Conservation (phyloP, 2,329 filamentous ascomycete genomes). For the Pseudodiploospora longispora region DNA sequence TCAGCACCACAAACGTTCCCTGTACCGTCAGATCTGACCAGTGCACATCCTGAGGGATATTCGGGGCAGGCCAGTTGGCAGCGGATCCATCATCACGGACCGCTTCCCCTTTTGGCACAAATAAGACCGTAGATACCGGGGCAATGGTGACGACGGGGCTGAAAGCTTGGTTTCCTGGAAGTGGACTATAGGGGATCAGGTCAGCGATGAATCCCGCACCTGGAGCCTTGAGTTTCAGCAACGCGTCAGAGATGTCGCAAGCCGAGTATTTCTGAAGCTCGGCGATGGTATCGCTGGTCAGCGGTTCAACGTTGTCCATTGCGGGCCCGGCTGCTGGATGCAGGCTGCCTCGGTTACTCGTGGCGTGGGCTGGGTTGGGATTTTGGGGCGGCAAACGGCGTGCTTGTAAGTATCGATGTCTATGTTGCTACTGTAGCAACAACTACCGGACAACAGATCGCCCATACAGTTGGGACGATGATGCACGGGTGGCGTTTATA, state of each 20-base stretch:
- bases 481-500: constrained; percentile 1
- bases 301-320: constrained; percentile 4
- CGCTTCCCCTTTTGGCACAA: constrained; percentile 47
- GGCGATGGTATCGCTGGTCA: constrained; percentile 14
- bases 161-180: constrained; percentile 15
- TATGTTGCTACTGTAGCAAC: neutral
- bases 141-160: constrained; percentile 32
- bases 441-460: neutral
- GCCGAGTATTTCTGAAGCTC: constrained; percentile 32
- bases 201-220: constrained; percentile 61
- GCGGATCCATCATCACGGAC: neutral
- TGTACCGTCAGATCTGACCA: constrained; percentile 59
- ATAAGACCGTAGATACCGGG: constrained; percentile 53
- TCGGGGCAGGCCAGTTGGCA: constrained; percentile 20
- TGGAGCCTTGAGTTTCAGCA: constrained; percentile 60
- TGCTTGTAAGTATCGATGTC: neutral
- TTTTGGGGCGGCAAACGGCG: neutral
- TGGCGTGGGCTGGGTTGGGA: neutral
- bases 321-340: neutral
- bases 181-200: constrained; percentile 27
- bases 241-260: constrained; percentile 62
- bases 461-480: neutral
- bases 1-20: constrained; percentile 56
- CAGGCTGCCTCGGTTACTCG: neutral
- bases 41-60: constrained; percentile 52